phyloP scores from a whole-genome alignment of 139 green algal genomes.

The Microglena sp. region DNA sequence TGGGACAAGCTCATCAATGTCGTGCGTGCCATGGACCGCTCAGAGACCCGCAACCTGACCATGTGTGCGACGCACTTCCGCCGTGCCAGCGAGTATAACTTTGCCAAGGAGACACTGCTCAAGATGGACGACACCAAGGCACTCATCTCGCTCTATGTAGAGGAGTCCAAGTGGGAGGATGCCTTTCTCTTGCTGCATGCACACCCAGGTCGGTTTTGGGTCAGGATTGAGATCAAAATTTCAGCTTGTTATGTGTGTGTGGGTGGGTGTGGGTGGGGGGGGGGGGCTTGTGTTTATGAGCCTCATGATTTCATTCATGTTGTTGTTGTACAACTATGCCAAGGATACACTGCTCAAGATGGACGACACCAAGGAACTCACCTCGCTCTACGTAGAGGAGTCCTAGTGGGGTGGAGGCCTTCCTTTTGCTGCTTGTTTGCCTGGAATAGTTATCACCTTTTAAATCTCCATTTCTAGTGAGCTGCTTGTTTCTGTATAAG shows the following conservation, averaged over 20 bases:
- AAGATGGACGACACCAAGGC: slow-evolving; percentile 49
- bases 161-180: slow-evolving; percentile 58
- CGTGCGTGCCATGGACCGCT: slow-evolving; percentile 35
- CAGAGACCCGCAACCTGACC: slow-evolving; percentile 26
- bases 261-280: no score
- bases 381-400: slow-evolving; percentile 46
- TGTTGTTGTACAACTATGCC: no score
- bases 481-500: no score
- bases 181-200: slow-evolving; percentile 50
- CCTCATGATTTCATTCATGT: no score
- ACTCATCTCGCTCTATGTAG: slow-evolving; percentile 45
- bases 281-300: no score
- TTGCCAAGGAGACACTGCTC: slow-evolving; percentile 59
- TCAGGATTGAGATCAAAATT: not conserved
- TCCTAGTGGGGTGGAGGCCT: slow-evolving; percentile 63
- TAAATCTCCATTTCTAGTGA: no score
- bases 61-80: slow-evolving; percentile 36
- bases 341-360: slow-evolving; percentile 60
- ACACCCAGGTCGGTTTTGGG: slow-evolving; percentile 24
- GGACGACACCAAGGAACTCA: slow-evolving; percentile 41
- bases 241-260: no score
- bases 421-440: slow-evolving; percentile 44
- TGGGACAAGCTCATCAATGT: slow-evolving; percentile 59
- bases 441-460: no score
- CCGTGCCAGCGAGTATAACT: slow-evolving; percentile 22